A percentile compares a stretch with the other conserved stretches of the same genome.
These are phyloP conservation scores for Sporobolomyces phaffii DNA, from an alignment of 768 basidiomycete species.

Conservation along the genomic window DNA sequence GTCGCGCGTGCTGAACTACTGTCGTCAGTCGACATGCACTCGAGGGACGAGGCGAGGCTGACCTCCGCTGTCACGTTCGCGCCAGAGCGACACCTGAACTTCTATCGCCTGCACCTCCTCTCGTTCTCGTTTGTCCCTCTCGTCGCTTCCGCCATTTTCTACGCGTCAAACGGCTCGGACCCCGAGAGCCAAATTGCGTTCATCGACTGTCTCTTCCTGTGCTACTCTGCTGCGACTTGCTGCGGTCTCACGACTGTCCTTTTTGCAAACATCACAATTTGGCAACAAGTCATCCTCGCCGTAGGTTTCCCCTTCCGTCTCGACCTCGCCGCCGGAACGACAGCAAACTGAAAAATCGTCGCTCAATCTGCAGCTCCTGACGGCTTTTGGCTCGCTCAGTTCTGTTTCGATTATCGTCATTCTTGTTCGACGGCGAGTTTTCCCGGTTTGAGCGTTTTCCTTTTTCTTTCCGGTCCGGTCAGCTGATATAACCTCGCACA, in stretches of 20 bases:
- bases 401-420: conserved; percentile 18
- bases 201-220: conserved; percentile 71
- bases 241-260: conserved; percentile 48
- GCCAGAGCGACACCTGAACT: conserved; percentile 54
- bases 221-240: conserved; percentile 69
- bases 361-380: conserved; percentile 43
- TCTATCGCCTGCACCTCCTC: conserved; percentile 53
- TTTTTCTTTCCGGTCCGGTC: too few relatives aligned
- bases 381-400: conserved; percentile 7
- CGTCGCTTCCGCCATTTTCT: conserved; percentile 71
- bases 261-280: conserved; percentile 41
- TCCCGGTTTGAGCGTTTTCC: too few relatives aligned
- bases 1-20: too few relatives aligned
- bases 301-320: conserved; percentile 57
- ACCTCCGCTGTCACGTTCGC: too few relatives aligned
- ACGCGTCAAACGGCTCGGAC: conserved; percentile 61
- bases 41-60: too few relatives aligned
- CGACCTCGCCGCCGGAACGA: conserved; percentile 55
- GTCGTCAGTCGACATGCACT: too few relatives aligned
- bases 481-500: too few relatives aligned
- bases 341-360: too few relatives aligned
- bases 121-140: conserved; percentile 63
- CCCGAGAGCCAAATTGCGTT: conserved; percentile 61
- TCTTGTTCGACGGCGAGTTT: conserved; percentile 22
- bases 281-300: conserved; percentile 51